A percentile compares a stretch with the other conserved stretches of the same genome.
phyloP scores from a whole-genome alignment of 768 basidiomycete genomes.

The Pholiota molesta region DNA sequence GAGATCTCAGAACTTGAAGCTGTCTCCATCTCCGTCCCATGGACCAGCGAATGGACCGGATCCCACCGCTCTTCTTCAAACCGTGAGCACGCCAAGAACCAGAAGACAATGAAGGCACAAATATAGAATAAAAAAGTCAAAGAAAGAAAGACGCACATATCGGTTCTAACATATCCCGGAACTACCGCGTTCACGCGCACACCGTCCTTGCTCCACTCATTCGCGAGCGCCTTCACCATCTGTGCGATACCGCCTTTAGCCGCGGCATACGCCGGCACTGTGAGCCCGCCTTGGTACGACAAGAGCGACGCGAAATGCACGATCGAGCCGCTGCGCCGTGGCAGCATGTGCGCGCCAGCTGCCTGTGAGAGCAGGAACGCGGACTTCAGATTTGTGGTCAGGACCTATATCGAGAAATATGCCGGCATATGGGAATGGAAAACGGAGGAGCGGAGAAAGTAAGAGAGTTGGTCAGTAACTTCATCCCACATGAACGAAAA shows the following conservation, averaged over 20 bases:
- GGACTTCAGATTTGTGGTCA: constrained; percentile 87
- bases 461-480: not conserved
- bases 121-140: constrained; percentile 13
- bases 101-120: constrained; percentile 7
- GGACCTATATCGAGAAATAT: constrained; percentile 51
- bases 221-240: constrained; percentile 87
- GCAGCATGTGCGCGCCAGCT: constrained; percentile 90
- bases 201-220: constrained; percentile 90
- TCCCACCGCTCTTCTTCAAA: not conserved
- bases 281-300: constrained; percentile 65
- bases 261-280: constrained; percentile 90
- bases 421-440: not conserved
- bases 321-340: constrained; percentile 64
- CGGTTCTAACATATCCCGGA: constrained; percentile 88
- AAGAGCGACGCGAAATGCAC: constrained; percentile 73
- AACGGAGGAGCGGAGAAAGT: not conserved
- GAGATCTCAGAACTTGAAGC: not conserved
- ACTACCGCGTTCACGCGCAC: constrained; percentile 89
- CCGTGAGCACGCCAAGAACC: not conserved
- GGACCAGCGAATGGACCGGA: too few species aligned
- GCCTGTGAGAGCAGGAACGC: constrained; percentile 85
- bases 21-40: not conserved
- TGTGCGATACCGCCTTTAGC: constrained; percentile 89
- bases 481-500: not conserved
- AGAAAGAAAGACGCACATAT: constrained; percentile 60